Percentiles rank a stretch among this genome's conserved stretches.
These are phyloP conservation scores for Hura crepitans DNA, from an alignment of 441 rosid genomes.

Conservation along the genomic window DNA sequence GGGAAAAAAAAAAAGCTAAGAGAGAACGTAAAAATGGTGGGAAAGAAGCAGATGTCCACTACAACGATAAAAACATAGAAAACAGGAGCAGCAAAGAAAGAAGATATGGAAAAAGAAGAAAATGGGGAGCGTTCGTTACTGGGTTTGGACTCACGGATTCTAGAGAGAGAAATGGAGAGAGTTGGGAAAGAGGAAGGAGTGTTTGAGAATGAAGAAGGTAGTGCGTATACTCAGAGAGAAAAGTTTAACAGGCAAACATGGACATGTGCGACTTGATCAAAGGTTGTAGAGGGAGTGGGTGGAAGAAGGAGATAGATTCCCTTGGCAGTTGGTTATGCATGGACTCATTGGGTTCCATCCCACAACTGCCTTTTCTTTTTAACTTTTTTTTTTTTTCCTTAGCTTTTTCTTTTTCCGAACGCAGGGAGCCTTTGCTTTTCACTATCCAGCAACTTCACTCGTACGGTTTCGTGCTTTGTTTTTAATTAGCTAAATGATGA, in stretches of 20 bases:
- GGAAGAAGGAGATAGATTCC: conserved; percentile 7
- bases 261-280: conserved; percentile 9
- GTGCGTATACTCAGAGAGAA: too few relatives aligned
- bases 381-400: not conserved
- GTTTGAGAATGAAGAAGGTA: not conserved
- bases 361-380: not conserved
- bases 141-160: not conserved
- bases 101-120: not conserved
- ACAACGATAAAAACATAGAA: not conserved
- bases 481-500: too few relatives aligned
- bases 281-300: not conserved
- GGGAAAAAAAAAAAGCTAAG: conserved; percentile 16
- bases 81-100: not conserved
- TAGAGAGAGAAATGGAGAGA: not conserved
- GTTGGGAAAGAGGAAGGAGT: not conserved
- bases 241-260: not conserved
- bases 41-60: not conserved
- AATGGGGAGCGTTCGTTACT: not conserved
- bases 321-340: not conserved
- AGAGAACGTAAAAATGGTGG: conserved; percentile 18
- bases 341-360: conserved; percentile 20
- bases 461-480: too few relatives aligned
- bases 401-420: too few relatives aligned
- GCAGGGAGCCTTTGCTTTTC: too few relatives aligned
- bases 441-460: too few relatives aligned